Evolutionary conservation across 768 basidiomycete genomes (phyloP), one percentile per base, ranked within the genome.

Genomic region (Thelephora ganbajun): DNA sequence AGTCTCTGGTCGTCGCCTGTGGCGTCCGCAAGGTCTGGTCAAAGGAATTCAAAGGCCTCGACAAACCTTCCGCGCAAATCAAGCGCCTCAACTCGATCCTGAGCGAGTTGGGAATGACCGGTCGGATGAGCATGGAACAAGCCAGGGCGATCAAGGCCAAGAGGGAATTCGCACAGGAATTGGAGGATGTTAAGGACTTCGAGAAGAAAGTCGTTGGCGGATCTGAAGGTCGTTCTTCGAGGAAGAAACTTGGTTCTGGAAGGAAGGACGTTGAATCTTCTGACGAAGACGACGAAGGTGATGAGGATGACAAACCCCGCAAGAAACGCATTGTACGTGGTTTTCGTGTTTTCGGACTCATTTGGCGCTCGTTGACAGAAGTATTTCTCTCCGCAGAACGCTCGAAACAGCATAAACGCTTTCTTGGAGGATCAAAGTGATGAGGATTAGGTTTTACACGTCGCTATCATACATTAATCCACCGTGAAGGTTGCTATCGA

Each of bases 111-210:
- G 89, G 89, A 1, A 93, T 92, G 87, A 74, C 68, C 0, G 84
- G 85, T 1, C 73, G 81, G 19, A 67, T 80, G 57, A 90, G 77
- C 51, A 55, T 88, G 56, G 88, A 87, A 46, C 83, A 92, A 63
- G 91, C 90, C 3, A 85, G 76, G 54, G 65, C 68, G 2, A 83
- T 93, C 54, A 82, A 72, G 51, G 75, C 69, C 60, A 75, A 75
- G 57, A 69, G 88, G 41, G 92, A 92, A 59, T 59, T 89, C 5
- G 81, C 75, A 19, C 69, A 86, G 50, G 88, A 92, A 57, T 69
- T 91, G 88, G 87, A 79, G 71, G 87, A 89, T 52, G 85, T 90
- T 16, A 66, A 77, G 51, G 69, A 73, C 44, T 90, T 88, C 50
- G 81, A 78, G 50, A 66, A 72, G 53, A 67, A 73, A 13, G 48